Conservation (phyloP, 2,329 filamentous ascomycete genomes). For the Periconia macrospinosa region DNA sequence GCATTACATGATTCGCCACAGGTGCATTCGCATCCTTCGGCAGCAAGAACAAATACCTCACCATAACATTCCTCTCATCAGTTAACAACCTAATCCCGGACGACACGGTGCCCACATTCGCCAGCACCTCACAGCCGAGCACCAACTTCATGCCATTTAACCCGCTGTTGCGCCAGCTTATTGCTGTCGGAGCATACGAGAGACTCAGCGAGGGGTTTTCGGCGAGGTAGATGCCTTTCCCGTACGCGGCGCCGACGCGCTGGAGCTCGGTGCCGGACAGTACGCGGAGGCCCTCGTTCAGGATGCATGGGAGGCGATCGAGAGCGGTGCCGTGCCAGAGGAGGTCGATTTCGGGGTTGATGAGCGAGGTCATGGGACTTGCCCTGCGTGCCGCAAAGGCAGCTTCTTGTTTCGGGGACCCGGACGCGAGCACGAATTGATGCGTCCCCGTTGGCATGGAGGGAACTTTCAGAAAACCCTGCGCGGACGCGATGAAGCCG, state of each 20-base stretch:
- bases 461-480: slow-evolving; percentile 27
- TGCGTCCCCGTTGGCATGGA: slow-evolving; percentile 28
- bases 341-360: slow-evolving; percentile 15
- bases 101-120: slow-evolving; percentile 15
- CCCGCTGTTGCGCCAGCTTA: slow-evolving; percentile 29
- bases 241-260: slow-evolving; percentile 32
- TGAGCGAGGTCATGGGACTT: too few relatives aligned
- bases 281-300: slow-evolving; percentile 29
- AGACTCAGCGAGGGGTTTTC: slow-evolving; percentile 31
- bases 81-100: slow-evolving; percentile 29
- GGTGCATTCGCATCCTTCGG: slow-evolving; percentile 15
- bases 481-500: slow-evolving; percentile 32
- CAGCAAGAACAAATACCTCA: slow-evolving; percentile 38
- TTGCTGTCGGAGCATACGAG: slow-evolving; percentile 19
- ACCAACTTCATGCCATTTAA: slow-evolving; percentile 31
- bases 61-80: slow-evolving; percentile 32
- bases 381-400: slow-evolving; percentile 12
- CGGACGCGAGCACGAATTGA: slow-evolving; percentile 38
- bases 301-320: slow-evolving; percentile 35
- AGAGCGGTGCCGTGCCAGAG: slow-evolving; percentile 39
- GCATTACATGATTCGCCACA: slow-evolving; percentile 13
- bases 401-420: slow-evolving; percentile 26
- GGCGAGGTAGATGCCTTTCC: slow-evolving; percentile 37
- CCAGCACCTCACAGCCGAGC: slow-evolving; percentile 33
- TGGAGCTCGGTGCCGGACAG: slow-evolving; percentile 33